A percentile compares a stretch with the other conserved stretches of the same genome.
These are phyloP conservation scores for Lepidium africanum DNA, from an alignment of 345 rosid species.

Conservation along the genomic window DNA sequence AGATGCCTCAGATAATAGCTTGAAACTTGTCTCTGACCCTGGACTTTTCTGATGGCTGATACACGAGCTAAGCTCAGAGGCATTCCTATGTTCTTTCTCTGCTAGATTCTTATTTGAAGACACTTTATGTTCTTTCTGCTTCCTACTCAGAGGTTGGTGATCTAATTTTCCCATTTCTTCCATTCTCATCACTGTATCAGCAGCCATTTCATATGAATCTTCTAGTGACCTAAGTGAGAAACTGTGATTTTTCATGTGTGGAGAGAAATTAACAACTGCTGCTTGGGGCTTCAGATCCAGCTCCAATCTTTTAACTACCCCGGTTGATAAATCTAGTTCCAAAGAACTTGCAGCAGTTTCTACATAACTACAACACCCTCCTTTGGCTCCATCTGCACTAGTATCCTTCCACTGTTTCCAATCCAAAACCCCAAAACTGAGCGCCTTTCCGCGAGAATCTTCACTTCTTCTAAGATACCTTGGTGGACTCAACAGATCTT, in stretches of 20 bases:
- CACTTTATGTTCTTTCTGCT: slow-evolving; percentile 24
- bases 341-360: slow-evolving; percentile 29
- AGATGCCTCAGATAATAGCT: slow-evolving; percentile 25
- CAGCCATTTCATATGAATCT: slow-evolving; percentile 10
- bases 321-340: slow-evolving; percentile 21
- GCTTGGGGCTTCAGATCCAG: slow-evolving; percentile 16
- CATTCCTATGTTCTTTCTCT: slow-evolving; percentile 18
- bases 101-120: slow-evolving; percentile 14
- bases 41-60: slow-evolving; percentile 29
- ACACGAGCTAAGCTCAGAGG: slow-evolving; percentile 21
- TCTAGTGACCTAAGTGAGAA: slow-evolving; percentile 26
- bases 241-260: slow-evolving; percentile 22
- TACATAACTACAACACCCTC: slow-evolving; percentile 22
- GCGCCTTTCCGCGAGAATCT: slow-evolving; percentile 51
- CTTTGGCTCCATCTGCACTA: slow-evolving; percentile 22
- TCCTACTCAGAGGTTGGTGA: slow-evolving; percentile 22
- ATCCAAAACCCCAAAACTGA: slow-evolving; percentile 83
- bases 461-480: slow-evolving; percentile 46
- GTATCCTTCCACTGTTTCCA: slow-evolving; percentile 56
- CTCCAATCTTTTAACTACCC: slow-evolving; percentile 19
- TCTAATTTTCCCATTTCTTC: slow-evolving; percentile 12
- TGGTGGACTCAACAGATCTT: slow-evolving; percentile 63
- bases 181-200: slow-evolving; percentile 16
- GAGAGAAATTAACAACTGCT: slow-evolving; percentile 20
- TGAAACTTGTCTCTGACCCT: slow-evolving; percentile 18